A percentile compares a stretch with the other conserved stretches of the same genome.
Evolutionary conservation across 2,329 filamentous ascomycete species (phyloP).

Genomic region (Nannizzia gypsea): DNA sequence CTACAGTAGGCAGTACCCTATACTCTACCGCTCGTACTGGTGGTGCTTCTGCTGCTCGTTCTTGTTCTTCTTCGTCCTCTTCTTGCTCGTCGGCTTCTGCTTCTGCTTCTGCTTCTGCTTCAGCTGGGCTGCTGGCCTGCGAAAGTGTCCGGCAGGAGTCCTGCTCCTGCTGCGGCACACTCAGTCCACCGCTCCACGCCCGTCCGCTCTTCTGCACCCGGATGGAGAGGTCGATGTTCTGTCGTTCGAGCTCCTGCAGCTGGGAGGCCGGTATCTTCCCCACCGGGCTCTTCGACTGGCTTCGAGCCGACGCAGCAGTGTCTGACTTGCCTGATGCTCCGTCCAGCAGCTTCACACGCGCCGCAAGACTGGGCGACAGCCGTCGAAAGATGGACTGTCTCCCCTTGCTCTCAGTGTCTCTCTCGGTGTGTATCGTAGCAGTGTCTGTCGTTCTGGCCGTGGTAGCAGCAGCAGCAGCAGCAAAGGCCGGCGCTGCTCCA

Average conservation of each 20-base stretch:
- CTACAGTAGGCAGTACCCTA: constrained; percentile 10
- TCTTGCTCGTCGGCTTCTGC: background rate
- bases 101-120: background rate
- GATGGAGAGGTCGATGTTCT: constrained; percentile 29
- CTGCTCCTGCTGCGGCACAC: constrained; percentile 9
- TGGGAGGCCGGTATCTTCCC: constrained; percentile 33
- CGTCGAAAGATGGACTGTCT: constrained; percentile 31
- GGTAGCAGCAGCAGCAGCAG: background rate
- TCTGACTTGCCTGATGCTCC: constrained; percentile 20
- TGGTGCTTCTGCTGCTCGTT: background rate
- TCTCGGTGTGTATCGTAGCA: background rate
- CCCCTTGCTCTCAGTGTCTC: constrained; percentile 8
- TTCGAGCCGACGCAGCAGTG: constrained; percentile 11
- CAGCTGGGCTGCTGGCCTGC: background rate
- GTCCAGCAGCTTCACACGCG: constrained; percentile 33
- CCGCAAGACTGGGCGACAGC: constrained; percentile 32
- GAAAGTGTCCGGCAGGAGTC: constrained; percentile 7
- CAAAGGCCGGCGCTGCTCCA: too few species aligned
- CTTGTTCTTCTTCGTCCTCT: background rate
- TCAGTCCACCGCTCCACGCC: constrained; percentile 22
- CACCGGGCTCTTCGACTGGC: constrained; percentile 21
- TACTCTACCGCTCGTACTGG: too few species aligned
- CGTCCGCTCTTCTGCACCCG: constrained; percentile 29
- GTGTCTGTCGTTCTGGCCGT: background rate
- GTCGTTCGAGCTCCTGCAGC: constrained; percentile 30